Conservation (phyloP, 805 yeast genomes). For the Myxozyma geophila region DNA sequence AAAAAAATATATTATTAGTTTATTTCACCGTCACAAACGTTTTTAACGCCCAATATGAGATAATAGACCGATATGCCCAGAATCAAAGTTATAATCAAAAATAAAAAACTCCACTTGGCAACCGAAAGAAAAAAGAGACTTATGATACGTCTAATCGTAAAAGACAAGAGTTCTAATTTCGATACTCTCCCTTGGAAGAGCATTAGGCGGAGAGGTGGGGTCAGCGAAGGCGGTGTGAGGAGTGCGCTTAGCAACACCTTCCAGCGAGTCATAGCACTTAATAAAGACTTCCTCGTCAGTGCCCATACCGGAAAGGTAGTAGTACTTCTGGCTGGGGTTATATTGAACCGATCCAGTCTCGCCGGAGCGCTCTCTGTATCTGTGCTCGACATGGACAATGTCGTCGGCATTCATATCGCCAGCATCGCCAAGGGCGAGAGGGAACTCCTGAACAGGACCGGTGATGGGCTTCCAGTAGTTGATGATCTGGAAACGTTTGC, state of each 20-base stretch:
- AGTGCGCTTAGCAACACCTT: slow-evolving; percentile 37
- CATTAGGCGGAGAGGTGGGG: slow-evolving; percentile 35
- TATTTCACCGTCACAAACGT: no score
- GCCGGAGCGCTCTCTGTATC: slow-evolving; percentile 37
- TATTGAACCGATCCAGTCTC: slow-evolving; percentile 36
- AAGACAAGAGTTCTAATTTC: slow-evolving; percentile 39
- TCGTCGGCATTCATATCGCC: slow-evolving; percentile 24
- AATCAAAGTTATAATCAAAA: background rate
- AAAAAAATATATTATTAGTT: no score
- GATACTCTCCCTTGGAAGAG: slow-evolving; percentile 38
- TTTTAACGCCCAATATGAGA: background rate
- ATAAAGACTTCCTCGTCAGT: slow-evolving; percentile 35
- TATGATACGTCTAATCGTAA: slow-evolving; percentile 15
- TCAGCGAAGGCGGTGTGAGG: slow-evolving; percentile 40
- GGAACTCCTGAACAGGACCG: slow-evolving; percentile 34
- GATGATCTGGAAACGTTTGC: slow-evolving; percentile 37
- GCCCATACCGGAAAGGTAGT: slow-evolving; percentile 35
- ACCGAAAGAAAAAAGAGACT: background rate
- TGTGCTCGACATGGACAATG: slow-evolving; percentile 35
- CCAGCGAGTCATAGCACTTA: slow-evolving; percentile 38
- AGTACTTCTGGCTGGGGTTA: slow-evolving; percentile 36
- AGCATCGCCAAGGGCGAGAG: slow-evolving; percentile 39
- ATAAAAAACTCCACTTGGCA: background rate
- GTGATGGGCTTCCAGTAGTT: slow-evolving; percentile 40
- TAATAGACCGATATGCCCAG: background rate